These are phyloP conservation scores for Dipteronia sinensis DNA, from an alignment of 345 rosid genomes.

Conservation along the genomic window DNA sequence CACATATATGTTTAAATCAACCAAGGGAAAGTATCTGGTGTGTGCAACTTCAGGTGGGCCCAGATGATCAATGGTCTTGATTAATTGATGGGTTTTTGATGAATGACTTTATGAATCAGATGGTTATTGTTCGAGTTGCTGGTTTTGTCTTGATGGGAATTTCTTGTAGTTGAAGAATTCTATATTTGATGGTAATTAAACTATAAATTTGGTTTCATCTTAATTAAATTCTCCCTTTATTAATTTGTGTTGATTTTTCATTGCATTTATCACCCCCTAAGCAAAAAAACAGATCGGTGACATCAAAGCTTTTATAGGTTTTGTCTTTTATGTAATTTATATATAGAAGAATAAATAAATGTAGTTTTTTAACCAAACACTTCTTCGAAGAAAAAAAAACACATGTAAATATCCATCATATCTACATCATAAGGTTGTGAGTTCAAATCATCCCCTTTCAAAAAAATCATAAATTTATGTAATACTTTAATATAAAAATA, in stretches of 20 bases:
- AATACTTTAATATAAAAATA: no score
- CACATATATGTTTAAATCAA: no score
- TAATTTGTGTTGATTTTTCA: neutral
- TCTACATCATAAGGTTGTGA: no score
- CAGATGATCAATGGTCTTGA: neutral
- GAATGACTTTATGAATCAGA: neutral
- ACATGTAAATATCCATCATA: no score
- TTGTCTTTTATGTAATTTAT: no score
- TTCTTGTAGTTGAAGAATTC: slow-evolving; percentile 12
- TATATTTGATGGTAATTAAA: neutral
- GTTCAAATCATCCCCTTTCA: no score
- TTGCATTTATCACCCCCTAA: no score
- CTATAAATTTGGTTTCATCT: neutral
- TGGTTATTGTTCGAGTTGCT: no score
- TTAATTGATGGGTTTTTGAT: neutral
- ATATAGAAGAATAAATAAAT: neutral
- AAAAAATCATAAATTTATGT: no score
- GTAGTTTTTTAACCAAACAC: neutral
- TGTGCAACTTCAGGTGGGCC: neutral
- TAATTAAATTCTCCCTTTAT: neutral
- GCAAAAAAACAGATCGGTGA: neutral
- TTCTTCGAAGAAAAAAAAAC: no score
- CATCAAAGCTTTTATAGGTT: neutral
- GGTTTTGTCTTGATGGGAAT: no score
- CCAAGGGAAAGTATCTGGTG: neutral